Evolutionary conservation across 1,284 basidiomycete genomes (phyloP).

Genomic region (Melanopsichium pennsylvanicum): DNA sequence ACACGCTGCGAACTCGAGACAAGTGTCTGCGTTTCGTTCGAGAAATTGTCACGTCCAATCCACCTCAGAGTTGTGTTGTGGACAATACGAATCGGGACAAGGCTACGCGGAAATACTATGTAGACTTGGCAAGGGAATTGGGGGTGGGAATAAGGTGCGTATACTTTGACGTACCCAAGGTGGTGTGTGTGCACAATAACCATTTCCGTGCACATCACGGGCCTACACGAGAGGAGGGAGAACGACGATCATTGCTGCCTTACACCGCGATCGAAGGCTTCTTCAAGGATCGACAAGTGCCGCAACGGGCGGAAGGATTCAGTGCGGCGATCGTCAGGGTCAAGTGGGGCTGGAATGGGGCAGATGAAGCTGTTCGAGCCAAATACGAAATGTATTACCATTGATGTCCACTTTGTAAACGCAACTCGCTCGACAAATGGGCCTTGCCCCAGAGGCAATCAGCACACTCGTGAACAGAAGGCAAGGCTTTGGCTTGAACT

Average conservation of each 20-base stretch:
- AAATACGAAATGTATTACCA: slow-evolving; percentile 39
- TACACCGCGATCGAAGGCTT: slow-evolving; percentile 29
- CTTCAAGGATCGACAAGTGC: slow-evolving; percentile 29
- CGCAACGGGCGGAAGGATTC: slow-evolving; percentile 33
- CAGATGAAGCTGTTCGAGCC: slow-evolving; percentile 7
- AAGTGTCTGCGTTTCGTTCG: slow-evolving; percentile 77
- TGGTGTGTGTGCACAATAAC: slow-evolving; percentile 44
- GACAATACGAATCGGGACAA: slow-evolving; percentile 56
- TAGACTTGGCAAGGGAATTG: slow-evolving; percentile 27
- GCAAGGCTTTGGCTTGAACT: no score
- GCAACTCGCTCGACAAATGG: no score
- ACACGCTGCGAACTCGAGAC: slow-evolving; percentile 74
- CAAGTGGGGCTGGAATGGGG: slow-evolving; percentile 28
- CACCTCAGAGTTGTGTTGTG: slow-evolving; percentile 48
- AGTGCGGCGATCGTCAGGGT: slow-evolving; percentile 16
- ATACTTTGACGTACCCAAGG: slow-evolving; percentile 35
- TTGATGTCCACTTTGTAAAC: no score
- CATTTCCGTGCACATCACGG: slow-evolving; percentile 31
- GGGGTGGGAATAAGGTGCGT: slow-evolving; percentile 28
- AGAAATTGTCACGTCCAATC: slow-evolving; percentile 70
- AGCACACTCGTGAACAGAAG: no score
- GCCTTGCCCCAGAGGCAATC: no score
- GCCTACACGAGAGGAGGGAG: slow-evolving; percentile 2
- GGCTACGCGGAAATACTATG: slow-evolving; percentile 42
- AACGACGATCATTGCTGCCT: slow-evolving; percentile 17